A percentile compares a stretch with the other conserved stretches of the same genome.
Evolutionary conservation across 805 yeast genomes (phyloP).

Genomic region (Zygosaccharomyces bisporus): DNA sequence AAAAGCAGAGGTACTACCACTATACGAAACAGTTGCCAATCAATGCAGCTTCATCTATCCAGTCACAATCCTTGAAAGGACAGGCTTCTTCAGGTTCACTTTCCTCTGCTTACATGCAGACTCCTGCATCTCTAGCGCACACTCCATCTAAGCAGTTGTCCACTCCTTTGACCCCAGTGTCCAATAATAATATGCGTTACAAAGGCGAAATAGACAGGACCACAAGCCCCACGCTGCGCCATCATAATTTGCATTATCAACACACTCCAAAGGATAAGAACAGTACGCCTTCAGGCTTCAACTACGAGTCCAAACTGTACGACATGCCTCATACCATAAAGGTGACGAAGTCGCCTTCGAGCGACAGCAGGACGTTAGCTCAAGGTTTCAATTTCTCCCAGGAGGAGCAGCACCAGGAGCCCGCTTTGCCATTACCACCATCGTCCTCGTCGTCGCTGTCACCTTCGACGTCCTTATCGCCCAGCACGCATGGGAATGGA

Average conservation of each 20-base stretch:
- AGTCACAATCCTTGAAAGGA: slow-evolving; percentile 26
- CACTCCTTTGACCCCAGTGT: slow-evolving; percentile 28
- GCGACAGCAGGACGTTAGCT: slow-evolving; percentile 12
- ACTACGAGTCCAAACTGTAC: slow-evolving; percentile 38
- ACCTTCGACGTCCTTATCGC: not conserved
- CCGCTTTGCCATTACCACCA: not conserved
- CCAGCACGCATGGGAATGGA: not conserved
- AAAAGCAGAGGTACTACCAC: slow-evolving; percentile 33
- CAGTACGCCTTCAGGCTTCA: slow-evolving; percentile 26
- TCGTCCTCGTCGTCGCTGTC: not conserved
- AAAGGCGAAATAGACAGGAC: slow-evolving; percentile 5
- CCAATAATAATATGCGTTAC: slow-evolving; percentile 11
- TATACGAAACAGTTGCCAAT: slow-evolving; percentile 32
- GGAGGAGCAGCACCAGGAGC: slow-evolving; percentile 1
- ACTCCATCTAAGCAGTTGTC: slow-evolving; percentile 26
- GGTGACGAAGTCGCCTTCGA: slow-evolving; percentile 9
- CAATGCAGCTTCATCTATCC: slow-evolving; percentile 16
- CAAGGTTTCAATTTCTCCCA: slow-evolving; percentile 5
- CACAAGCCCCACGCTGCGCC: slow-evolving; percentile 12
- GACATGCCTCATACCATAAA: slow-evolving; percentile 32
- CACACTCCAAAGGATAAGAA: slow-evolving; percentile 1
- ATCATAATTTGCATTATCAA: slow-evolving; percentile 6
- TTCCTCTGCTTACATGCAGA: slow-evolving; percentile 26
- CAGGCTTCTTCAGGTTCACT: slow-evolving; percentile 28
- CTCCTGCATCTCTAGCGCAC: slow-evolving; percentile 27